Conservation (phyloP, 2,329 filamentous ascomycete genomes). For the Colletotrichum australisinense region DNA sequence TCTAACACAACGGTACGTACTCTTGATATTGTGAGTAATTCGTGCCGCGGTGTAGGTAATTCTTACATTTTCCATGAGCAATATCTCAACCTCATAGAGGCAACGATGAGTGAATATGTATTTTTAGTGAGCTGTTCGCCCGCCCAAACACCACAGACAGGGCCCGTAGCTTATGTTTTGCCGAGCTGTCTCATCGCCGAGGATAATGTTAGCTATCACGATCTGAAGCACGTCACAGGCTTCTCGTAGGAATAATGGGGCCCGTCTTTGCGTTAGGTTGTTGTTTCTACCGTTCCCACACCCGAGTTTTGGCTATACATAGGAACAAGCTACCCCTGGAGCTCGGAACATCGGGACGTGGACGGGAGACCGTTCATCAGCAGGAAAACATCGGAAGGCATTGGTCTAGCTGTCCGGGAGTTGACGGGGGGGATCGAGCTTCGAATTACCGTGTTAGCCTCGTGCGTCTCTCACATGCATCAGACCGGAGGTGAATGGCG, state of each 20-base stretch:
- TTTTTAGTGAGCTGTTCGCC: neutral
- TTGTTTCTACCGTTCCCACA: conserved; percentile 24
- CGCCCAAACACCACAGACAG: neutral
- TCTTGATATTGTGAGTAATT: neutral
- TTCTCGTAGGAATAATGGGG: neutral
- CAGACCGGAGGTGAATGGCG: neutral
- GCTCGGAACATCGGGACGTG: neutral
- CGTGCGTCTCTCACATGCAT: conserved; percentile 24
- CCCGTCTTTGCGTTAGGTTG: neutral
- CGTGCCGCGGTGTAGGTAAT: neutral
- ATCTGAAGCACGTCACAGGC: conserved; percentile 18
- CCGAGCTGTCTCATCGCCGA: conserved; percentile 10
- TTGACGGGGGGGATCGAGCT: conserved; percentile 20
- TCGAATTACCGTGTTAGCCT: neutral
- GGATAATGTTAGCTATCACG: neutral
- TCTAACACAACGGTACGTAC: neutral
- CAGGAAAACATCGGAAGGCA: conserved; percentile 24
- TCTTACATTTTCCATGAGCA: neutral
- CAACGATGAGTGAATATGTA: neutral
- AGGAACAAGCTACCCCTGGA: conserved; percentile 36
- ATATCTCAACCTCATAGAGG: neutral
- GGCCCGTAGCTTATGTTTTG: neutral
- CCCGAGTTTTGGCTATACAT: conserved; percentile 35
- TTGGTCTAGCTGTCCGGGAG: conserved; percentile 12
- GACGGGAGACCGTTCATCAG: neutral